Conservation (phyloP, 768 basidiomycete species). For the Suillus occidentalis region DNA sequence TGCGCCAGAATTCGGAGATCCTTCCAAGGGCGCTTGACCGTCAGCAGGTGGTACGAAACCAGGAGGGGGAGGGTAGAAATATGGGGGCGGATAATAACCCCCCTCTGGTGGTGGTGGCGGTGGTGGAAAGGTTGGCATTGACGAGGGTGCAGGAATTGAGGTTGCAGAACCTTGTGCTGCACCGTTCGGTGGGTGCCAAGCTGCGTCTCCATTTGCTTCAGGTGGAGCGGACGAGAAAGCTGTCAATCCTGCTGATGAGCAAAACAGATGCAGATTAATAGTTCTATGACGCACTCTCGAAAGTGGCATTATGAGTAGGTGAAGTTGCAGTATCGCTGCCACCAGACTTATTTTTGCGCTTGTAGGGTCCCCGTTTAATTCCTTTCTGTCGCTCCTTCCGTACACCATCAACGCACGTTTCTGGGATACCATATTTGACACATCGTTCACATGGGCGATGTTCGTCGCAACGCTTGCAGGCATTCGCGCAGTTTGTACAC, state of each 20-base stretch:
- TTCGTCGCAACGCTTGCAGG: slow-evolving; percentile 60
- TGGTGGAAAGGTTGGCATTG: slow-evolving; percentile 28
- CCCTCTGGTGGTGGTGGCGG: slow-evolving; percentile 36
- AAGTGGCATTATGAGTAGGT: slow-evolving; percentile 11
- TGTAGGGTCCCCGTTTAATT: slow-evolving; percentile 58
- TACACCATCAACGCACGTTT: slow-evolving; percentile 57
- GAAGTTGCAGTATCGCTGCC: slow-evolving; percentile 23
- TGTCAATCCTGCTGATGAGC: slow-evolving; percentile 17
- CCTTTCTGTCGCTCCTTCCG: slow-evolving; percentile 67
- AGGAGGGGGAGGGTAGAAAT: slow-evolving; percentile 41
- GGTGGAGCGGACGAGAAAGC: slow-evolving; percentile 6
- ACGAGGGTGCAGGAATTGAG: slow-evolving; percentile 21
- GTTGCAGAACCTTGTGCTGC: slow-evolving; percentile 15
- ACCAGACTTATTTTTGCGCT: slow-evolving; percentile 44
- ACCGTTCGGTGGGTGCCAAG: slow-evolving; percentile 33
- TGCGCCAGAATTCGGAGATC: slow-evolving; percentile 27
- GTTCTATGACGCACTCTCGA: background rate
- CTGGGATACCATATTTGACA: slow-evolving; percentile 58
- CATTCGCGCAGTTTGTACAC: slow-evolving; percentile 59
- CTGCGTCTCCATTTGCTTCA: slow-evolving; percentile 26
- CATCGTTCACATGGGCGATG: slow-evolving; percentile 64
- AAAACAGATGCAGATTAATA: background rate
- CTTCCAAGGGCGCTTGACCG: slow-evolving; percentile 33
- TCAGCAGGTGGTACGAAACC: slow-evolving; percentile 41
- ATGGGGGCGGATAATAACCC: slow-evolving; percentile 36